A percentile compares a stretch with the other conserved stretches of the same genome.
Evolutionary conservation across 352 stramenopile species (phyloP).

Genomic region (Halophytophthora batemanensis): DNA sequence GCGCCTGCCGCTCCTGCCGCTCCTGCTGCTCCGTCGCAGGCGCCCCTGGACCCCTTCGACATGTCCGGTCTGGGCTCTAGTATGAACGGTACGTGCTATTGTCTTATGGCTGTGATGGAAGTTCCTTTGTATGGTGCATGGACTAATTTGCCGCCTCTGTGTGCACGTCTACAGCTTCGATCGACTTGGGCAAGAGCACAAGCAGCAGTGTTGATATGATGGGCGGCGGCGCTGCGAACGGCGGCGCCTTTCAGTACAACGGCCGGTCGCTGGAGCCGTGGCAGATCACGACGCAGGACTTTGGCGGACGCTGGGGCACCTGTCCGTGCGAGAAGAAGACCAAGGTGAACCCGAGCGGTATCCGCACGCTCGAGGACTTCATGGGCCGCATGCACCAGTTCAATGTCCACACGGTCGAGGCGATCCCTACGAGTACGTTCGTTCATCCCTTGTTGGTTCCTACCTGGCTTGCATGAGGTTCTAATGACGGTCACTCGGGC

Average conservation of each 20-base stretch:
- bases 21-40: conserved; percentile 23
- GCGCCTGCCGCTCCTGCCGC: conserved; percentile 25
- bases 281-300: conserved; percentile 88
- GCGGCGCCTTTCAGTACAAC: conserved; percentile 74
- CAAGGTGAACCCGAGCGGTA: conserved; percentile 77
- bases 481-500: not conserved
- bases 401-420: conserved; percentile 80
- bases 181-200: conserved; percentile 46
- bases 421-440: conserved; percentile 80
- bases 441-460: conserved; percentile 2
- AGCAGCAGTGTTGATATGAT: conserved; percentile 27
- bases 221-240: conserved; percentile 28
- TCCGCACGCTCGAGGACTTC: conserved; percentile 83
- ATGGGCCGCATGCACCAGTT: conserved; percentile 76
- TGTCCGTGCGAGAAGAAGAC: conserved; percentile 83
- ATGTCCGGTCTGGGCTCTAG: conserved; percentile 64
- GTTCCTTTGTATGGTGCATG: not conserved
- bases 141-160: conserved; percentile 3
- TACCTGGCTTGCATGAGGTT: no score
- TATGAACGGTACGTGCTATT: conserved; percentile 52
- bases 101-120: not conserved
- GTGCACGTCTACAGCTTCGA: conserved; percentile 15
- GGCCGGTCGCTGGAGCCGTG: conserved; percentile 73
- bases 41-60: conserved; percentile 70
- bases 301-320: conserved; percentile 78